Conservation (phyloP, 2,329 filamentous ascomycete species). For the Chaetomiaceae sp. region DNA sequence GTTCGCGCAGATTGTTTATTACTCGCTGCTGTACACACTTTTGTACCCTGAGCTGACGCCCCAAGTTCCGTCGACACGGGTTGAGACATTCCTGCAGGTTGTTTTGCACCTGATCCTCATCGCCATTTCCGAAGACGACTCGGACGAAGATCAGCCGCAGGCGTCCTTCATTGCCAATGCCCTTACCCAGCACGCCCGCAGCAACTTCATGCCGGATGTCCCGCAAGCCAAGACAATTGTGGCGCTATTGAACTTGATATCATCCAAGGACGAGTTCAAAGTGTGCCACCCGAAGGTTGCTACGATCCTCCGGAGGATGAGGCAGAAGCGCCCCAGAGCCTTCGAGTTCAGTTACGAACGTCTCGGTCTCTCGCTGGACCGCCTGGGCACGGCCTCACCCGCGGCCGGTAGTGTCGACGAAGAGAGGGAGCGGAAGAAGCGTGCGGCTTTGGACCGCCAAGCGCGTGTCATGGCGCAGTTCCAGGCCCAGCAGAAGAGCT, state of each 20-base stretch:
- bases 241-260: conserved; percentile 57
- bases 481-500: conserved; percentile 94
- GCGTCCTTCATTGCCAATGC: conserved; percentile 70
- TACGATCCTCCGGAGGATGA: conserved; percentile 77
- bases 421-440: conserved; percentile 80
- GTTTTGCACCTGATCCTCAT: conserved; percentile 83
- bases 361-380: conserved; percentile 66
- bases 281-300: conserved; percentile 79
- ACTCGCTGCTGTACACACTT: conserved; percentile 76
- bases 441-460: conserved; percentile 82
- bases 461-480: conserved; percentile 97
- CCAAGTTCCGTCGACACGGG: conserved; percentile 70
- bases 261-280: conserved; percentile 68
- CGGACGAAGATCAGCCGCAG: conserved; percentile 48
- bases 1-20: conserved; percentile 87
- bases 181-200: conserved; percentile 58
- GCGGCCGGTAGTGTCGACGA: conserved; percentile 62
- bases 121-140: conserved; percentile 76
- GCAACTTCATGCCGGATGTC: conserved; percentile 55
- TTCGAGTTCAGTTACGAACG: conserved; percentile 65
- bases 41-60: conserved; percentile 65
- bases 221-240: conserved; percentile 58
- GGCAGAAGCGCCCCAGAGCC: conserved; percentile 69
- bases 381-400: conserved; percentile 78
- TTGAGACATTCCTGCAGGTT: conserved; percentile 89